Evolutionary conservation across 2,329 filamentous ascomycete species (phyloP), one percentile per base, ranked within the genome.

Genomic region (Samsoniella hepiali): DNA sequence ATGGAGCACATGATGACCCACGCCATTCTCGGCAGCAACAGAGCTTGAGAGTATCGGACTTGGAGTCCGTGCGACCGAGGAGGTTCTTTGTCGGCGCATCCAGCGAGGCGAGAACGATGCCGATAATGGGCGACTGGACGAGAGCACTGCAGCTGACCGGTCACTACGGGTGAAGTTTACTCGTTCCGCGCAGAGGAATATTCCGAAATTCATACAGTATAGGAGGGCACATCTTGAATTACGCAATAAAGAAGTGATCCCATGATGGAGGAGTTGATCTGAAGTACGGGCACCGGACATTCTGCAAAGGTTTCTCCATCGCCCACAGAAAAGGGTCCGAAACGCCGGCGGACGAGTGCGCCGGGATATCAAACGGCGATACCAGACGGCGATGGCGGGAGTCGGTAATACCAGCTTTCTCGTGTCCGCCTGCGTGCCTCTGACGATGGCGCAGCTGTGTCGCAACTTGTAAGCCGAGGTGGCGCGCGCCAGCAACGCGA

Each of bases 391-490:
- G 1, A 7, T 58, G 27, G 71, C 74, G 0, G 64, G 67, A 2
- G 72, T 69, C 0, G 71, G 72, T 3, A 56, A 50, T 0, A 71
- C 67, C 0, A 73, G 70, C 60, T 74, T 74, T 40, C 63, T 68
- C 0, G 64, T 67, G 3, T 71, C 72, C 0, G 57, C 65, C 1
- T 68, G 63, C 7, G 66, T 74, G 1, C 72, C 72, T 0, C 31
- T n/a, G 0, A 67, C 68, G 11, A 74, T 74, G 72, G 36, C 54
- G 2, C 63, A 72, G 6, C 68, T 74, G 63, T 71, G 70, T 56
- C 34, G 51, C 1, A 51, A 58, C 2, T 58, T 75, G 1, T 66
- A 67, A 10, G 27, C 51, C 0, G 70, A 74, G 0, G 51, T 71
- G 0, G n/a, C 38, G 0, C 5, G 22, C 0, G 69, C 63, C 6